Evolutionary conservation across 306 rosid species (phyloP), one percentile per base, ranked within the genome.

Genomic region (Chamaecrista fasciculata): DNA sequence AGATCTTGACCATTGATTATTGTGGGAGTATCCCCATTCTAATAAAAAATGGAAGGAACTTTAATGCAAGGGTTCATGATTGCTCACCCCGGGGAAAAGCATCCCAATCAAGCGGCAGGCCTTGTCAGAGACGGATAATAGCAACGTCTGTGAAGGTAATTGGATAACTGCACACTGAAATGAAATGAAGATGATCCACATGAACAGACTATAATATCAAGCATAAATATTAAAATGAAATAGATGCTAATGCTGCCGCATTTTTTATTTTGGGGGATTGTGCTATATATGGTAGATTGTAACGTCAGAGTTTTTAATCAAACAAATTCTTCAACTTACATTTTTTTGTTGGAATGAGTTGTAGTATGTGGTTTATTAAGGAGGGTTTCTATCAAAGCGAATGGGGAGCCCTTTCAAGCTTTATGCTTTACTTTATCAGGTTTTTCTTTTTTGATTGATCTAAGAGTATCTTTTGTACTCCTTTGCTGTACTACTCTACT

Each of bases 111-210:
- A 84, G 83, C 97, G 97, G 86, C 49, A 87, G 60, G 96, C 95
- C 81, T 87, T 91, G 82, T 94, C 96, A 9, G 99, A 89, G 72
- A 91, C 97, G 23, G 97, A 94, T 23, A 94, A 87, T 69, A 91
- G 91, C 87, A 94, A 63, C 0, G 99, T 94, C 87, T 94, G 97
- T 16, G 99, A 91, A 26, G 99, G 97, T 77, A 94, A 69, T 62
- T 94, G 97, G 72, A 94, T 94, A 70, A 91, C 99, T 23, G 99
- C 99, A 85, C 99, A 94, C 99, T 94, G 92, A 61, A 81, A 70
- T 67, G 16, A 73, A 82, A 78, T n/a, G n/a, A n/a, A n/a, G 15
- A 34, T 2, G 50, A 65, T 62, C 61, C 71, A 40, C 5, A 55
- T 21, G 10, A 11, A 39, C 2, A 6, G 34, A 16, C 8, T 4